phyloP scores from a whole-genome alignment of 257 asterid genomes.

The Solanum appendiculatum region DNA sequence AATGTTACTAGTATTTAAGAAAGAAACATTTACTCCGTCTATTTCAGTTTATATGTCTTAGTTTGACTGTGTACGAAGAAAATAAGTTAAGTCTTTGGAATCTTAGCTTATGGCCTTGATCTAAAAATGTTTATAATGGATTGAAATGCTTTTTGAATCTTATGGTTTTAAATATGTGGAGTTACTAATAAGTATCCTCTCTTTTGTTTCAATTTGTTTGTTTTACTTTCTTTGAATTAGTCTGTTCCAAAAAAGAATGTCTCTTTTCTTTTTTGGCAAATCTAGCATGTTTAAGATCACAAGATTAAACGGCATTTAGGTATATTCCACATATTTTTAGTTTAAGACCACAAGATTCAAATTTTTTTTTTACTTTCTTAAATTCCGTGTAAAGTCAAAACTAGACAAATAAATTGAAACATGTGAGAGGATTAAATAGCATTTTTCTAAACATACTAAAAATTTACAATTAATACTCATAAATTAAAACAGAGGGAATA shows the following conservation, averaged over 20 bases:
- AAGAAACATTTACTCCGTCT: rapidly evolving
- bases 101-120: background rate
- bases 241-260: too few relatives aligned
- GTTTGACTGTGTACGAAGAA: background rate
- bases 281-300: background rate
- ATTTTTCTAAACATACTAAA: background rate
- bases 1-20: background rate
- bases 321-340: background rate
- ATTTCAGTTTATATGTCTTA: background rate
- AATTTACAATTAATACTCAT: background rate
- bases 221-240: background rate
- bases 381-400: rapidly evolving
- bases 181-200: background rate
- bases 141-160: background rate
- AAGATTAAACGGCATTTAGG: background rate
- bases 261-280: too few relatives aligned
- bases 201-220: background rate
- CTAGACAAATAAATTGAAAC: background rate
- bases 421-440: background rate
- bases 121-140: background rate
- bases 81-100: too few relatives aligned
- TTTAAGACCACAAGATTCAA: background rate
- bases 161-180: rapidly evolving
- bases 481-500: background rate
- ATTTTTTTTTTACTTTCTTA: background rate